Base-by-base conservation (phyloP, 768 basidiomycete genomes). In the Trametes elegans region DNA sequence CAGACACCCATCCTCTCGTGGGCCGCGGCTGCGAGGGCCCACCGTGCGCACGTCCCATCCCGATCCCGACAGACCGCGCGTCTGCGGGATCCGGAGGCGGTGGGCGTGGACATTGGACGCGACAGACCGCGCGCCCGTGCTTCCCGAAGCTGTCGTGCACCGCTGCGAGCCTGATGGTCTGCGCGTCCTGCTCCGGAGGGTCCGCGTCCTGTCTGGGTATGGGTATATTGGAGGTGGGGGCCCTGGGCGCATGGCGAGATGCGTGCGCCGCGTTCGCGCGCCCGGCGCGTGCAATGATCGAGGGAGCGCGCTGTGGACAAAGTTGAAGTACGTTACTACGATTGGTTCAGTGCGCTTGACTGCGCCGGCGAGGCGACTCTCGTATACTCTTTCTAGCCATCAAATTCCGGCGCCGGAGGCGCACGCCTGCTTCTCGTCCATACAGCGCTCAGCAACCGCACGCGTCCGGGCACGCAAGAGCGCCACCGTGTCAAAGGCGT, bases 181-280 rank as follows among this genome's bases (percentile, higher is more conserved):
- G 36, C 42, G 32, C n/a, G 42, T 36, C 32, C 41, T 26, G 38
- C 38, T n/a, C 18, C 38, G n/a, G n/a, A n/a, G n/a, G n/a, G n/a
- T 47, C 32, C 46, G 34, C 46, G 18, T 32, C 39, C 19, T 27
- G 13, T 27, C 51, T 35, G 43, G n/a, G 38, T 53, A 44, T 53
- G 34, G 51, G 32, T 32, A 53, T 34, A 53, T 53, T 53, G 51
- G 42, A 36, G 9, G 13, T 23, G 42, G 19, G 42, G 28, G 51
- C 51, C 51, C 51, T 53, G 51, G 42, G 35, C 51, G 51, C 51
- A 14, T 53, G 51, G 42, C 51, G 26, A 35, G 21, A 24, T 2
- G 41, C 32, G 32, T 34, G 26, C 34, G 23, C 24, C 19, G 11
- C 13, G 50, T 52, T 42, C 27, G 38, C 39, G 38, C 28, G 16